Evolutionary conservation across 2,329 filamentous ascomycete genomes (phyloP).

Genomic region (Verticillium klebahnii): DNA sequence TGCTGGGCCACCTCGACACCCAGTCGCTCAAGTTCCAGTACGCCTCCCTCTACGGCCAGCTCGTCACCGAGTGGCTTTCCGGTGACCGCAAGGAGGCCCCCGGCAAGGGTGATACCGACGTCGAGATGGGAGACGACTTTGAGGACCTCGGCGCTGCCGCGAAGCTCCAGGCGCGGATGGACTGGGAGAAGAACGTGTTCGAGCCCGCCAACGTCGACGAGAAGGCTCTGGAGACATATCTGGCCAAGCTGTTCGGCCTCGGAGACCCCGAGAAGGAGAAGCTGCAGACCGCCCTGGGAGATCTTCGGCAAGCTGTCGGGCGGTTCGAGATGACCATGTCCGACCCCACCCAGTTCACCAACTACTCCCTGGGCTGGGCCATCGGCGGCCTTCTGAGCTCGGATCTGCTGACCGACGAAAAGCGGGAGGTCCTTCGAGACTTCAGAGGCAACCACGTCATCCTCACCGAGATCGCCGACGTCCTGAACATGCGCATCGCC

Average conservation of each 20-base stretch:
- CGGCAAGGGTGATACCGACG: constrained; percentile 8
- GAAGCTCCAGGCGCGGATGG: constrained; percentile 28
- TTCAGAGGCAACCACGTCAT: constrained; percentile 36
- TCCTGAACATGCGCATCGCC: constrained; percentile 46
- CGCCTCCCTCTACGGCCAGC: constrained; percentile 38
- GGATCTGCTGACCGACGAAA: constrained; percentile 38
- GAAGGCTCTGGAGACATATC: constrained; percentile 30
- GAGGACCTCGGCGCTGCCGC: constrained; percentile 34
- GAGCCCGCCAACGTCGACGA: constrained; percentile 30
- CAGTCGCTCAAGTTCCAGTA: constrained; percentile 38
- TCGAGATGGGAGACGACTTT: constrained; percentile 29
- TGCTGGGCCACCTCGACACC: background rate
- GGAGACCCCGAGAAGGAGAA: constrained; percentile 7
- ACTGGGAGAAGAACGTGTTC: constrained; percentile 40
- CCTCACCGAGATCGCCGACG: constrained; percentile 44
- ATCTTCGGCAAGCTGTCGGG: constrained; percentile 16
- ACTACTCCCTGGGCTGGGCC: constrained; percentile 27
- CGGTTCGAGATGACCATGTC: constrained; percentile 11
- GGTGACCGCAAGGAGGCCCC: constrained; percentile 11
- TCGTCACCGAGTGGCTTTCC: constrained; percentile 44
- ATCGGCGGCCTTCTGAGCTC: constrained; percentile 37
- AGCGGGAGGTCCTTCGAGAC: constrained; percentile 35
- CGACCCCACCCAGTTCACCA: constrained; percentile 27
- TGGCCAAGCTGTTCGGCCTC: constrained; percentile 35
- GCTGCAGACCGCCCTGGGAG: constrained; percentile 30